Percentiles rank a stretch among this genome's conserved stretches.
These are phyloP conservation scores for Geotrichum aggregatum DNA, from an alignment of 1,139 yeast species.

Conservation along the genomic window DNA sequence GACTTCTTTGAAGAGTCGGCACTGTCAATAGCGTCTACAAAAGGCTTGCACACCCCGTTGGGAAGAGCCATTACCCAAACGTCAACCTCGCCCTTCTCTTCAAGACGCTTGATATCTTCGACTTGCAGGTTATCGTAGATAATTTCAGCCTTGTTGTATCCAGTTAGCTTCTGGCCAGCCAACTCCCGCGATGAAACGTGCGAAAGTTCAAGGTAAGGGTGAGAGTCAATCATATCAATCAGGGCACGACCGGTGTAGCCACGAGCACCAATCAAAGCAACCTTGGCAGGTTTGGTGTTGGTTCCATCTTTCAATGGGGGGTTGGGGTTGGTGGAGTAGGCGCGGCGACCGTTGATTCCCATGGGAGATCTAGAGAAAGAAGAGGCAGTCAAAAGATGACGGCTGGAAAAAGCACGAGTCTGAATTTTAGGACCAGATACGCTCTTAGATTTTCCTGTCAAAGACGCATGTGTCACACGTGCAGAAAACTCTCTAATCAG, in stretches of 20 bases:
- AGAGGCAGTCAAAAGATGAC: constrained; percentile 28
- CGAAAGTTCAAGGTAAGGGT: constrained; percentile 79
- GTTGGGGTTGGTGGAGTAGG: constrained; percentile 55
- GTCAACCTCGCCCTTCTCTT: constrained; percentile 73
- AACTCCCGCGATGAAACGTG: constrained; percentile 96
- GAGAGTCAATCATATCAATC: constrained; percentile 78
- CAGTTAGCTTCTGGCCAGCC: constrained; percentile 78
- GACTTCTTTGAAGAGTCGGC: constrained; percentile 51
- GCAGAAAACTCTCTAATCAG: constrained; percentile 58
- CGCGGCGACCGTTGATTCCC: constrained; percentile 8
- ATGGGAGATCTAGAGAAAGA: constrained; percentile 10
- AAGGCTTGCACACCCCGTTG: constrained; percentile 95
- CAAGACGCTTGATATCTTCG: constrained; percentile 78
- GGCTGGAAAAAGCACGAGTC: constrained; percentile 33
- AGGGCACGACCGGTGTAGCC: constrained; percentile 96
- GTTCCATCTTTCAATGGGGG: constrained; percentile 64
- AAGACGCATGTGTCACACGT: constrained; percentile 23
- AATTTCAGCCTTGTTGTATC: constrained; percentile 77
- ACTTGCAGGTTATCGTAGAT: constrained; percentile 79
- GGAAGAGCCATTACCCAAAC: constrained; percentile 99
- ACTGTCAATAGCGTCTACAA: constrained; percentile 85
- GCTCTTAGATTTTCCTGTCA: constrained; percentile 38
- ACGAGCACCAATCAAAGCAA: constrained; percentile 96
- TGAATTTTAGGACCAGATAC: constrained; percentile 27
- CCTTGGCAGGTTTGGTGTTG: constrained; percentile 58